phyloP scores from a whole-genome alignment of 352 stramenopile genomes.

The Phytophthora agathidicida region DNA sequence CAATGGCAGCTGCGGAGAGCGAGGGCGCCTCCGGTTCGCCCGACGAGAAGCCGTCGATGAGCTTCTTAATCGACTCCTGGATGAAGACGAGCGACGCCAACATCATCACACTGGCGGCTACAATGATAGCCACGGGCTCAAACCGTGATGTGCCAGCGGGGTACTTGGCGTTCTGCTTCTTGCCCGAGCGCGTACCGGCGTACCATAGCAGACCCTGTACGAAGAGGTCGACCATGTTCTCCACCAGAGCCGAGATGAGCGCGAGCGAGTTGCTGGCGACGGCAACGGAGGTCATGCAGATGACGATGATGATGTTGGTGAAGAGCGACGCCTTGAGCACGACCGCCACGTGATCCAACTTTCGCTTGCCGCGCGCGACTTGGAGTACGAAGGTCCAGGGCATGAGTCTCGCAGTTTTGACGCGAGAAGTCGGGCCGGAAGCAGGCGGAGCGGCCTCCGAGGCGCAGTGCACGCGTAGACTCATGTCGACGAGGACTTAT shows the following conservation, averaged over 20 bases:
- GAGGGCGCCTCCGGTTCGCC: constrained; percentile 75
- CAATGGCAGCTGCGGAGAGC: constrained; percentile 88
- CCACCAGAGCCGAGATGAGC: constrained; percentile 90
- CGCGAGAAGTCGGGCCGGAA: neutral
- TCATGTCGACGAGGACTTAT: constrained; percentile 12
- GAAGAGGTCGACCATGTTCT: constrained; percentile 94
- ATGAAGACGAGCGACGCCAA: constrained; percentile 89
- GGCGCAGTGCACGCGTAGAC: neutral
- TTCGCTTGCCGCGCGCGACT: constrained; percentile 10
- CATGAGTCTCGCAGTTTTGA: neutral
- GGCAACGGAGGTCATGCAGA: constrained; percentile 76
- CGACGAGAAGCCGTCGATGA: constrained; percentile 50
- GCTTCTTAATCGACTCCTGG: constrained; percentile 56
- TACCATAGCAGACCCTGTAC: constrained; percentile 91
- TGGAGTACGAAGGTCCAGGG: constrained; percentile 12
- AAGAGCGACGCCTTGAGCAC: constrained; percentile 60
- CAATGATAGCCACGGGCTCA: constrained; percentile 93
- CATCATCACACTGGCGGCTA: constrained; percentile 92
- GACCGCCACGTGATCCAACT: constrained; percentile 55
- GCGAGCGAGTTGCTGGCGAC: constrained; percentile 86
- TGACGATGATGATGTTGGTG: constrained; percentile 72
- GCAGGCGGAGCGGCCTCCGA: neutral
- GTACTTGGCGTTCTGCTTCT: constrained; percentile 90
- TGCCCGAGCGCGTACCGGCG: constrained; percentile 80
- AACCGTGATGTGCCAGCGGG: constrained; percentile 89